Base-by-base conservation (phyloP, 1,284 basidiomycete genomes). In the Cutaneotrichosporon cavernicola region DNA sequence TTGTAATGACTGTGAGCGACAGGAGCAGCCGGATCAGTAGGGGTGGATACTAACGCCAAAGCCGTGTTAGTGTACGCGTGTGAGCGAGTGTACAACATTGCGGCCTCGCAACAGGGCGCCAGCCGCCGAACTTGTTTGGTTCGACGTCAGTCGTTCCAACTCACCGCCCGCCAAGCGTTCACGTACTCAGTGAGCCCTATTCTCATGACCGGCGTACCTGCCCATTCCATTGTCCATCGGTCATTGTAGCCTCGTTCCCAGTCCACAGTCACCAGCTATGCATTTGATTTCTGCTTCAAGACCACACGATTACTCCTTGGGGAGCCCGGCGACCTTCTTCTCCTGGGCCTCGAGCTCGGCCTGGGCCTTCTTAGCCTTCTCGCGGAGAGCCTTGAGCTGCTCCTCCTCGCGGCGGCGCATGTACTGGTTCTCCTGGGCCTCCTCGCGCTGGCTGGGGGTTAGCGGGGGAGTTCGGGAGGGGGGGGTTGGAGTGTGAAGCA, bases 401-500 rank as follows among this genome's bases (percentile, higher is more conserved):
- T 76, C 73, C 62, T 65, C 59, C 67, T 76, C 73, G 60, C 64
- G 65, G 63, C 65, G 68, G 63, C 69, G 70, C 72, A 79, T 75
- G 72, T 79, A 79, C 65, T 78, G 73, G 50, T 73, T 70, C 70
- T 79, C 78, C 70, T 76, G 68, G 61, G 78, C 78, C 69, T 78
- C 72, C 69, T 79, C 78, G 49, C 76, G 74, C 57, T 76, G 60
- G 31, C 76, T 78, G 68, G 22, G 56, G 51, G 30, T 40, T 30
- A 40, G 58, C 49, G 8, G 49, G 22, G 22, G 21, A 30, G 22
- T 10, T 5, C 5, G 51, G 18, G 16, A 2, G 7, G 51, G 8
- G 31, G 16, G 9, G 51, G 31, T 13, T 6, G n/a, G 51, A 6
- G 31, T 5, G 9, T 16, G 1, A 30, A n/a, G 18, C 31, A 16